These are phyloP conservation scores for Physaria fendleri DNA, from an alignment of 345 rosid species.

Conservation along the genomic window DNA sequence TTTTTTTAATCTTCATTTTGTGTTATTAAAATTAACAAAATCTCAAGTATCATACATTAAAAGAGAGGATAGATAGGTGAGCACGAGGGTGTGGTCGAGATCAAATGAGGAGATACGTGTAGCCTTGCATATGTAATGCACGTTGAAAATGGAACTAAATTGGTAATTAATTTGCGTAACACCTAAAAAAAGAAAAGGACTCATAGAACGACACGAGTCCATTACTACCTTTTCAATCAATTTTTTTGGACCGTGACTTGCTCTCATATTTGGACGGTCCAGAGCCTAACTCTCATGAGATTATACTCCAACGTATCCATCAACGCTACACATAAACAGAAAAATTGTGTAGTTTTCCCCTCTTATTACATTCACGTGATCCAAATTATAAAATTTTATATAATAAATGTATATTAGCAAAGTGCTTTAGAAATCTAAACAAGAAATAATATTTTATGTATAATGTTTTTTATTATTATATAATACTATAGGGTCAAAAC, in stretches of 20 bases:
- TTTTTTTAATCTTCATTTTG: no score
- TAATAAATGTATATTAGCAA: no score
- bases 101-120: conserved; percentile 4
- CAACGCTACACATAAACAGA: no score
- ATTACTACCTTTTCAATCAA: background rate
- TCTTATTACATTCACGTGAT: no score
- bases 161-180: background rate
- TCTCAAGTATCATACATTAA: background rate
- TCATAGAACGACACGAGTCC: background rate
- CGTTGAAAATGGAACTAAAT: conserved; percentile 8
- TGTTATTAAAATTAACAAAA: background rate
- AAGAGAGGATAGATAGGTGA: background rate
- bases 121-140: conserved; percentile 1
- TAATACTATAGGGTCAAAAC: no score
- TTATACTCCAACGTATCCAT: no score
- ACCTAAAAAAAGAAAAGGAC: conserved; percentile 4
- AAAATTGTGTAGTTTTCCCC: no score
- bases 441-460: no score
- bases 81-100: background rate
- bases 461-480: no score
- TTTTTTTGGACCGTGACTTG: conserved; percentile 13
- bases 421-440: no score
- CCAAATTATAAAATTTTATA: no score
- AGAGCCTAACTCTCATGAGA: no score
- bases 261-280: conserved; percentile 20